Percentiles rank a stretch among this genome's conserved stretches.
phyloP scores from a whole-genome alignment of 306 rosid species.

The Sesbania bispinosa region DNA sequence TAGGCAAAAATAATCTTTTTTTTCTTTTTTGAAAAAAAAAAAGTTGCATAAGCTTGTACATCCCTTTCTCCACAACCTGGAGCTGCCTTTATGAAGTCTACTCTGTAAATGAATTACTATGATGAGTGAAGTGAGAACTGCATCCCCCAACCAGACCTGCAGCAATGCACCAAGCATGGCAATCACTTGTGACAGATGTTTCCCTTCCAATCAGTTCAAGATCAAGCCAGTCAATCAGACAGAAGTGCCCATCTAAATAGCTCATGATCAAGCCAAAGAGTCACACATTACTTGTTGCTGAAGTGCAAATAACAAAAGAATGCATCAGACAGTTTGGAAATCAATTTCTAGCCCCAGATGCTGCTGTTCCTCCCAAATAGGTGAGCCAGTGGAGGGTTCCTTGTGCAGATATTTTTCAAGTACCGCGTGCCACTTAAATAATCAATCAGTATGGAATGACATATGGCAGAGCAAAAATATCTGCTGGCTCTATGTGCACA shows the following conservation, averaged over 20 bases:
- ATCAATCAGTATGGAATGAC: too few species aligned
- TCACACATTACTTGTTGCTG: slow-evolving; percentile 31
- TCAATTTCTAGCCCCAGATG: slow-evolving; percentile 30
- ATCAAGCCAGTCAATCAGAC: slow-evolving; percentile 9
- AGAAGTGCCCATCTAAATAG: background rate
- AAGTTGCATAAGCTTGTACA: slow-evolving; percentile 44
- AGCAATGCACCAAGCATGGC: slow-evolving; percentile 23
- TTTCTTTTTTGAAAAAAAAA: background rate
- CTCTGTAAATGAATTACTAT: slow-evolving; percentile 45
- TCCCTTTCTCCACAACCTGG: slow-evolving; percentile 40
- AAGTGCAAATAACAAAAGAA: slow-evolving; percentile 29
- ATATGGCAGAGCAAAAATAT: slow-evolving; percentile 68
- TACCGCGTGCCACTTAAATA: slow-evolving; percentile 22
- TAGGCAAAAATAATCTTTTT: slow-evolving; percentile 29
- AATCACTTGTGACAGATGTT: slow-evolving; percentile 9
- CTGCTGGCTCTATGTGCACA: slow-evolving; percentile 56
- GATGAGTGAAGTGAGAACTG: slow-evolving; percentile 21
- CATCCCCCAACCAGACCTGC: slow-evolving; percentile 24
- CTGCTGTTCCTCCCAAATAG: slow-evolving; percentile 19
- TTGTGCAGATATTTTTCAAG: slow-evolving; percentile 13
- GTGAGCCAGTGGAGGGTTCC: slow-evolving; percentile 18
- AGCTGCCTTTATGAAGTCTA: slow-evolving; percentile 35
- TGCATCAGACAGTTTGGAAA: slow-evolving; percentile 26
- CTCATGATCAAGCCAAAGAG: background rate
- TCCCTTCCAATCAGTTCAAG: slow-evolving; percentile 11